Conservation (phyloP, 352 stramenopile species). For the Phytopythium litorale region DNA sequence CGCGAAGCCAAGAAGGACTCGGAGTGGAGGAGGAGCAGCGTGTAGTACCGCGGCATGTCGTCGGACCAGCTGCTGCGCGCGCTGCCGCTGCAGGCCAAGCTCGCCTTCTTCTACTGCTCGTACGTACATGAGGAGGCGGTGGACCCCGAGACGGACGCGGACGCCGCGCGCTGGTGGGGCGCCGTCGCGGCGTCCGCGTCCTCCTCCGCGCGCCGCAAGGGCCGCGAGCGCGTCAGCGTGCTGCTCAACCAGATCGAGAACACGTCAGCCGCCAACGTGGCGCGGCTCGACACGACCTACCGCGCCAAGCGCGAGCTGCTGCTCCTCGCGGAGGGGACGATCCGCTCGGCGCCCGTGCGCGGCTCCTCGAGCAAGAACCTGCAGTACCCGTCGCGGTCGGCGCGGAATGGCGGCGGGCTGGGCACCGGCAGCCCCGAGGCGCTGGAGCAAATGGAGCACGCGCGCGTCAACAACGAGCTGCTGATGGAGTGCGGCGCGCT, state of each 20-base stretch:
- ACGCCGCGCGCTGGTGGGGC: constrained; percentile 54
- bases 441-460: constrained; percentile 49
- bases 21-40: not conserved
- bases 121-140: constrained; percentile 62
- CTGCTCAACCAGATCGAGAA: constrained; percentile 71
- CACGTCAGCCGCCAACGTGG: constrained; percentile 48
- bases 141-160: constrained; percentile 41
- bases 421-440: constrained; percentile 8
- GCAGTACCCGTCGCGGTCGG: not conserved
- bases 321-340: constrained; percentile 51
- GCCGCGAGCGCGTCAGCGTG: constrained; percentile 54
- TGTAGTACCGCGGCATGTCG: not conserved
- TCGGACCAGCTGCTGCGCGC: constrained; percentile 22
- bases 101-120: constrained; percentile 69
- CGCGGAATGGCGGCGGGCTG: not conserved
- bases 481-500: constrained; percentile 71
- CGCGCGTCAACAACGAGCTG: constrained; percentile 62
- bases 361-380: not conserved
- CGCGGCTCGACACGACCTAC: constrained; percentile 66
- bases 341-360: constrained; percentile 13
- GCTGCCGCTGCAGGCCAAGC: constrained; percentile 69
- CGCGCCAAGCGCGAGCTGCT: constrained; percentile 66
- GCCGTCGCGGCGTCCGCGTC: constrained; percentile 39
- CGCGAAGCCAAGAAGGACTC: not conserved
- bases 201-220: constrained; percentile 30